phyloP scores from a whole-genome alignment of 2,329 filamentous ascomycete species.

The Celoporthe dispersa region DNA sequence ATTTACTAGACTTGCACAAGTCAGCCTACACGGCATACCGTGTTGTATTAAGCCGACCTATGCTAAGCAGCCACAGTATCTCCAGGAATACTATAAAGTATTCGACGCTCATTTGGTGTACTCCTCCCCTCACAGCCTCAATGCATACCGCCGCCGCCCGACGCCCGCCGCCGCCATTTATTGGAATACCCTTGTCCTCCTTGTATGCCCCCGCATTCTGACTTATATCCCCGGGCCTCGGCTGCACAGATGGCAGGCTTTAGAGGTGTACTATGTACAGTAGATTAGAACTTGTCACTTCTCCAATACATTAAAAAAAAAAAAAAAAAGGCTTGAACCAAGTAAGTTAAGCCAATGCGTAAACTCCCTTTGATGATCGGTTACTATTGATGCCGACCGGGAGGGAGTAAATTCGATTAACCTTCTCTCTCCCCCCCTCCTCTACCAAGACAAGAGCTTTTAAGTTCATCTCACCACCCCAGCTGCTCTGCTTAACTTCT shows the following conservation, averaged over 20 bases:
- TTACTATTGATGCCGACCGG: background rate
- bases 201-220: background rate
- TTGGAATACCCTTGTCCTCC: background rate
- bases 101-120: background rate
- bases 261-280: background rate
- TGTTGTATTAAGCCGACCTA: too few species aligned
- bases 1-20: too few species aligned
- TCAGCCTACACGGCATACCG: too few species aligned
- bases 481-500: background rate
- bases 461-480: background rate
- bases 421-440: background rate
- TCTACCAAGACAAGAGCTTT: background rate
- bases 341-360: background rate
- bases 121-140: background rate
- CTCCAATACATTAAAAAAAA: background rate
- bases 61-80: too few species aligned
- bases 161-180: background rate
- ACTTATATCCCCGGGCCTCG: slow-evolving; percentile 5
- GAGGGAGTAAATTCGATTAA: background rate
- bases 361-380: background rate
- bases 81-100: too few species aligned
- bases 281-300: background rate
- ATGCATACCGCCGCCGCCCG: background rate
- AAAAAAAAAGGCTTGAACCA: background rate
- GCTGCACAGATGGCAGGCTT: background rate